phyloP scores from a whole-genome alignment of 495 filamentous ascomycete genomes.

The Penicillium subrubescens region DNA sequence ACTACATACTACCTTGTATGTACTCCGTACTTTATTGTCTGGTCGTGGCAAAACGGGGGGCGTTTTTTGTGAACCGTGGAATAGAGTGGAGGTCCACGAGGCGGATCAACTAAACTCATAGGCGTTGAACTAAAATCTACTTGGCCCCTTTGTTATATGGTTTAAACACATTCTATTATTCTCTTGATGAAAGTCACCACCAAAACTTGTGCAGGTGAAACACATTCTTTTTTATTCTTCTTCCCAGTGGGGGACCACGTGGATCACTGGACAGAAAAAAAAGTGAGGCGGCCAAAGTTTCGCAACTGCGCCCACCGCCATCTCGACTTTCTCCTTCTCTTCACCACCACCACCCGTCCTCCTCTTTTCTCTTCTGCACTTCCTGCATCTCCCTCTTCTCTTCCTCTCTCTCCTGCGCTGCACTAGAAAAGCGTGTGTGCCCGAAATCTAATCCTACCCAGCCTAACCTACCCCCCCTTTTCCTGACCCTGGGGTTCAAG shows the following conservation, averaged over 20 bases:
- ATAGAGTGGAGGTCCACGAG: slow-evolving; percentile 34
- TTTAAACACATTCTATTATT: too few relatives aligned
- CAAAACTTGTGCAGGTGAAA: neutral
- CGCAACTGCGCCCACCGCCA: slow-evolving; percentile 30
- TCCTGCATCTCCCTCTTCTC: slow-evolving; percentile 37
- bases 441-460: slow-evolving; percentile 5
- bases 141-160: neutral
- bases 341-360: slow-evolving; percentile 15
- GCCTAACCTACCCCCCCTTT: slow-evolving; percentile 8
- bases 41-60: neutral
- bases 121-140: neutral
- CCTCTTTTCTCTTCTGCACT: slow-evolving; percentile 23
- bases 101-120: slow-evolving; percentile 13
- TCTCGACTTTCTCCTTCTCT: slow-evolving; percentile 19
- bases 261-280: slow-evolving; percentile 34
- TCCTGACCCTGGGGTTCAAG: neutral
- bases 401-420: slow-evolving; percentile 22
- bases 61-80: too few relatives aligned
- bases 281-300: slow-evolving; percentile 42
- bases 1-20: too few relatives aligned
- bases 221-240: neutral
- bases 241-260: slow-evolving; percentile 42
- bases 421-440: slow-evolving; percentile 3
- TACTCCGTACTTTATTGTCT: neutral
- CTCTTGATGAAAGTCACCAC: neutral